Evolutionary conservation across 1,284 basidiomycete species (phyloP).

Genomic region (Apiotrichum montevideense): DNA sequence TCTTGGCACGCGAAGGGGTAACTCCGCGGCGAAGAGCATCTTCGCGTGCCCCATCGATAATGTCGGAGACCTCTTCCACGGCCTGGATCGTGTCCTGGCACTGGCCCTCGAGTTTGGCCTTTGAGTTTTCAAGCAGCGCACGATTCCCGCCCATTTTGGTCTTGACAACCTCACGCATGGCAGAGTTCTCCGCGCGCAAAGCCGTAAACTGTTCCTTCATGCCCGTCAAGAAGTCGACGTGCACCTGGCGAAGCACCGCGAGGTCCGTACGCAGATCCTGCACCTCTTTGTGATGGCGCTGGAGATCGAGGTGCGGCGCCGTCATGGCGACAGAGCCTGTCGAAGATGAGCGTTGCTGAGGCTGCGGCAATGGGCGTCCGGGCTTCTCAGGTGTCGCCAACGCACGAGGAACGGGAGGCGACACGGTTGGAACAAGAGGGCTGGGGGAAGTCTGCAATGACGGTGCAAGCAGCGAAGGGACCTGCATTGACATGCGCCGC

Average conservation of each 20-base stretch:
- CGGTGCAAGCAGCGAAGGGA: slow-evolving; percentile 34
- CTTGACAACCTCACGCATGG: slow-evolving; percentile 76
- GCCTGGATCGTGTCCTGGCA: slow-evolving; percentile 86
- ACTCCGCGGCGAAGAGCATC: slow-evolving; percentile 87
- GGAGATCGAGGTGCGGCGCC: slow-evolving; percentile 59
- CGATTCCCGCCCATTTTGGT: slow-evolving; percentile 78
- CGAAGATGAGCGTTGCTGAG: not conserved
- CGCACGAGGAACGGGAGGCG: slow-evolving; percentile 12
- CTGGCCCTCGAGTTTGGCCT: slow-evolving; percentile 77
- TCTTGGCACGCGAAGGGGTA: slow-evolving; percentile 67
- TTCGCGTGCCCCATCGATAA: slow-evolving; percentile 81
- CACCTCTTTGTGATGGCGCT: slow-evolving; percentile 88
- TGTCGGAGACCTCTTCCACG: slow-evolving; percentile 90
- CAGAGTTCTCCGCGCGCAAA: slow-evolving; percentile 73
- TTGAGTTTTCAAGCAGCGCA: slow-evolving; percentile 84
- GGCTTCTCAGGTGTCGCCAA: slow-evolving; percentile 17
- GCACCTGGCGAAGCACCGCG: slow-evolving; percentile 86
- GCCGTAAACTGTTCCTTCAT: slow-evolving; percentile 76
- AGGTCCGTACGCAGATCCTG: slow-evolving; percentile 88
- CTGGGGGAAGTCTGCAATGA: not conserved
- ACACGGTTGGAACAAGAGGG: not conserved
- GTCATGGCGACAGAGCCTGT: not conserved
- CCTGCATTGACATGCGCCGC: slow-evolving; percentile 37
- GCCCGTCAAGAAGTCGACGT: slow-evolving; percentile 83
- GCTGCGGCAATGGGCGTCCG: slow-evolving; percentile 9